phyloP scores from a whole-genome alignment of 805 yeast genomes.

The Candida peoriensis region DNA sequence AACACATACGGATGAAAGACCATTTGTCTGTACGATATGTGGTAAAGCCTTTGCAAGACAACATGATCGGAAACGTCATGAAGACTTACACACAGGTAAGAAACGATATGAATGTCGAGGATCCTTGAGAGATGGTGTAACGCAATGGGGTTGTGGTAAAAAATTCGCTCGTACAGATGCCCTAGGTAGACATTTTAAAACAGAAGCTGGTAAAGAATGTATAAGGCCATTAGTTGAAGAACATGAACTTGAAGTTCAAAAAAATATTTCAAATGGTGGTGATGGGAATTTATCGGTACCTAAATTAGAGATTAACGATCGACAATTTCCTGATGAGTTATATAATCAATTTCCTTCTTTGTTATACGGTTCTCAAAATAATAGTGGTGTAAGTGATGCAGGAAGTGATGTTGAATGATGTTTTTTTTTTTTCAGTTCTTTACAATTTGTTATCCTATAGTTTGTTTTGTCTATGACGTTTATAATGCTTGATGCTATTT shows the following conservation, averaged over 20 bases:
- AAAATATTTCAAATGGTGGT: conserved; percentile 8
- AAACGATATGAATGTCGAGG: conserved; percentile 74
- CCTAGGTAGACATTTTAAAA: conserved; percentile 69
- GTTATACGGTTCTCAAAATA: conserved; percentile 1
- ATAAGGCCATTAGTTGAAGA: conserved; percentile 65
- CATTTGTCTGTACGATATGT: conserved; percentile 66
- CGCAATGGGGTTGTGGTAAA: conserved; percentile 76
- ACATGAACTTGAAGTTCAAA: conserved; percentile 28
- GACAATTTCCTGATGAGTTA: conserved; percentile 16
- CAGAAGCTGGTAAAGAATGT: conserved; percentile 74
- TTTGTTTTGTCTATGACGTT: too few relatives aligned
- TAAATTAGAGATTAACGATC: conserved; percentile 1
- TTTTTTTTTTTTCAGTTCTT: background rate
- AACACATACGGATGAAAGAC: conserved; percentile 85
- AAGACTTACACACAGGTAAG: conserved; percentile 70
- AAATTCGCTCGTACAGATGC: conserved; percentile 80
- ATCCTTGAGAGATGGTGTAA: conserved; percentile 44
- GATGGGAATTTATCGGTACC: conserved; percentile 7
- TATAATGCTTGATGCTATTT: background rate
- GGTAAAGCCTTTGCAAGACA: conserved; percentile 80
- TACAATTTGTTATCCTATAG: background rate
- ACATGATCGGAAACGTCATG: conserved; percentile 75
- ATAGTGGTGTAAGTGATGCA: conserved; percentile 1
- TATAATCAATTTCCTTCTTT: conserved; percentile 16
- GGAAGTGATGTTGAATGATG: background rate